phyloP scores from a whole-genome alignment of 805 yeast genomes.

The Metschnikowia cubensis region DNA sequence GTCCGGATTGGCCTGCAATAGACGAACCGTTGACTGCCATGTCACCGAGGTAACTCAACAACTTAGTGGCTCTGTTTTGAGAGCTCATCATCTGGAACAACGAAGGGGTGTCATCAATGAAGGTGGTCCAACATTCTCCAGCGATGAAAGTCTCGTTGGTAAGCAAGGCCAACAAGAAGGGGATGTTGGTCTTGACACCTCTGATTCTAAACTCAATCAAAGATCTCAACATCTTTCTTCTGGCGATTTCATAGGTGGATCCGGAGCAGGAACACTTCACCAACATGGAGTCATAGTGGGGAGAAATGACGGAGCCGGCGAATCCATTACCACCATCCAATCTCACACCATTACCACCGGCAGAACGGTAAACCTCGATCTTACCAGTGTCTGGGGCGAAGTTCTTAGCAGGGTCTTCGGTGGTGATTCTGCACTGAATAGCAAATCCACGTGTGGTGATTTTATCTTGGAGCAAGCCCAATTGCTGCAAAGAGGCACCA shows the following conservation, averaged over 20 bases:
- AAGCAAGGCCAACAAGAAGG: slow-evolving; percentile 85
- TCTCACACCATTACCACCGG: slow-evolving; percentile 99
- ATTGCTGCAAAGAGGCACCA: slow-evolving; percentile 88
- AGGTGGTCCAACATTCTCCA: slow-evolving; percentile 97
- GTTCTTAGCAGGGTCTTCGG: slow-evolving; percentile 94
- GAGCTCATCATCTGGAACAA: slow-evolving; percentile 92
- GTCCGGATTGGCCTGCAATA: slow-evolving; percentile 91
- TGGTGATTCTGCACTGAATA: slow-evolving; percentile 97
- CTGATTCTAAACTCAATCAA: slow-evolving; percentile 96
- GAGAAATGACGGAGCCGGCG: slow-evolving; percentile 94
- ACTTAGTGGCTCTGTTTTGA: slow-evolving; percentile 94
- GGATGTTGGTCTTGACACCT: slow-evolving; percentile 98
- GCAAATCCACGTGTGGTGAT: slow-evolving; percentile 97
- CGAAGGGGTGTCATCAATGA: slow-evolving; percentile 96
- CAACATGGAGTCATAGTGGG: slow-evolving; percentile 97
- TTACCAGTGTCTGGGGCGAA: slow-evolving; percentile 99
- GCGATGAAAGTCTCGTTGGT: slow-evolving; percentile 83
- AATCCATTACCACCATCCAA: slow-evolving; percentile 98
- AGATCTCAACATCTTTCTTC: slow-evolving; percentile 97
- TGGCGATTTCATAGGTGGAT: slow-evolving; percentile 90
- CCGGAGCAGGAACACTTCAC: slow-evolving; percentile 98
- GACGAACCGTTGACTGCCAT: slow-evolving; percentile 94
- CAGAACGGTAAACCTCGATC: slow-evolving; percentile 94
- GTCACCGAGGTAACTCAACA: slow-evolving; percentile 88
- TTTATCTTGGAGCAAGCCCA: slow-evolving; percentile 90